Conservation (phyloP, 805 yeast species). For the Yamadazyma sp. region DNA sequence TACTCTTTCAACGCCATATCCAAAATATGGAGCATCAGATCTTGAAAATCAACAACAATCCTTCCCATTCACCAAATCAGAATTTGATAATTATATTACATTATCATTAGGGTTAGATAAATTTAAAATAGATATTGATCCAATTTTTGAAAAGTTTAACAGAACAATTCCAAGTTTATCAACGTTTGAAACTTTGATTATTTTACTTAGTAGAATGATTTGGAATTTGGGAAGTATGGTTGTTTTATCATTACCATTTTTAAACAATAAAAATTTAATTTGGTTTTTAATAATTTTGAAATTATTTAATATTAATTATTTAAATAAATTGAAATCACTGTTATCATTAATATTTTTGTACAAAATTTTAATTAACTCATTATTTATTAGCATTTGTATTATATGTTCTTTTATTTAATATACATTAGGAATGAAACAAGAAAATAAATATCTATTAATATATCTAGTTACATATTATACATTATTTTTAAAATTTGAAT, state of each 20-base stretch:
- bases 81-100: constrained; percentile 19
- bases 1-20: no score
- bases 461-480: neutral
- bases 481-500: constrained; percentile 2
- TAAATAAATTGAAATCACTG: constrained; percentile 8
- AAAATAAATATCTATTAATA: constrained; percentile 4
- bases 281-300: constrained; percentile 11
- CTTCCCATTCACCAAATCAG: constrained; percentile 7
- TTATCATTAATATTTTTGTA: constrained; percentile 3
- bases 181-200: constrained; percentile 7
- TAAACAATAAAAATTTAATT: constrained; percentile 1
- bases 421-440: no score
- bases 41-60: constrained; percentile 13
- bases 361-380: constrained; percentile 8
- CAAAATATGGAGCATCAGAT: constrained; percentile 12
- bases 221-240: constrained; percentile 19
- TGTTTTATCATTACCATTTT: constrained; percentile 9
- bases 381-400: constrained; percentile 9
- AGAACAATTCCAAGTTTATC: constrained; percentile 13
- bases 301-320: constrained; percentile 21
- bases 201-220: constrained; percentile 14
- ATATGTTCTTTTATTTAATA: constrained; percentile 4
- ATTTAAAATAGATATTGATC: constrained; percentile 21
- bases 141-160: constrained; percentile 22
- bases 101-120: constrained; percentile 19